Percentiles rank a stretch among this genome's conserved stretches.
Conservation (phyloP, 108 stramenopile species). For the Pseudonitzschia pungens region DNA sequence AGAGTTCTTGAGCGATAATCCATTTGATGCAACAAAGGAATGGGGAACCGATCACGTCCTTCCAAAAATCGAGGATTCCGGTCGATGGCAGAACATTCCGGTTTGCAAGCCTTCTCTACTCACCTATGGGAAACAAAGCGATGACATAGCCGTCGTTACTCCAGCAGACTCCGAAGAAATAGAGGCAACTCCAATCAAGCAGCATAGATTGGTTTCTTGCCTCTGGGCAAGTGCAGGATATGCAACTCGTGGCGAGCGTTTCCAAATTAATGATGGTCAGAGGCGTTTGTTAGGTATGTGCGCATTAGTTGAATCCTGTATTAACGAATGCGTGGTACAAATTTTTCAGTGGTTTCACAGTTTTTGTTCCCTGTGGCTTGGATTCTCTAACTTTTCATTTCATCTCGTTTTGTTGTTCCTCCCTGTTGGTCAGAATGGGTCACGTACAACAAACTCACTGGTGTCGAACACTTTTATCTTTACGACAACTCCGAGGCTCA, state of each 20-base stretch:
- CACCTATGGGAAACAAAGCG: conserved; percentile 35
- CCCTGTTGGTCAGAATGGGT: conserved; percentile 60
- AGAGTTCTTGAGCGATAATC: conserved; percentile 33
- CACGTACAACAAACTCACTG: conserved; percentile 68
- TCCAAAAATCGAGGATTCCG: conserved; percentile 72
- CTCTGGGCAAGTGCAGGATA: conserved; percentile 82
- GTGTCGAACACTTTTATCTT: conserved; percentile 85
- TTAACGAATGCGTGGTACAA: too few relatives aligned
- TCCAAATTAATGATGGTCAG: conserved; percentile 73
- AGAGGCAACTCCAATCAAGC: conserved; percentile 22
- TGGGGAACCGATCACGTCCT: conserved; percentile 77
- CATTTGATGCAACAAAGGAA: conserved; percentile 55
- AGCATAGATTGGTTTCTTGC: conserved; percentile 77
- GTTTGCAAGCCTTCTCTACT: conserved; percentile 63
- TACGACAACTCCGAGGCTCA: conserved; percentile 85
- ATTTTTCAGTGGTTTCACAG: not conserved
- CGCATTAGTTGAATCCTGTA: too few relatives aligned
- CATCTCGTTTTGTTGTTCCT: not conserved
- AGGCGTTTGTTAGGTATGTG: conserved; percentile 43
- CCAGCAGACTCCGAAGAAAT: not conserved
- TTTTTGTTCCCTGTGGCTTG: not conserved
- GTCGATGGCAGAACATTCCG: conserved; percentile 88
- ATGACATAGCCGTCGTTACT: conserved; percentile 21
- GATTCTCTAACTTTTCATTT: not conserved
- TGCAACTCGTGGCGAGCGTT: conserved; percentile 70